Evolutionary conservation across 2,329 filamentous ascomycete genomes (phyloP).

Genomic region (Periconia sp.): DNA sequence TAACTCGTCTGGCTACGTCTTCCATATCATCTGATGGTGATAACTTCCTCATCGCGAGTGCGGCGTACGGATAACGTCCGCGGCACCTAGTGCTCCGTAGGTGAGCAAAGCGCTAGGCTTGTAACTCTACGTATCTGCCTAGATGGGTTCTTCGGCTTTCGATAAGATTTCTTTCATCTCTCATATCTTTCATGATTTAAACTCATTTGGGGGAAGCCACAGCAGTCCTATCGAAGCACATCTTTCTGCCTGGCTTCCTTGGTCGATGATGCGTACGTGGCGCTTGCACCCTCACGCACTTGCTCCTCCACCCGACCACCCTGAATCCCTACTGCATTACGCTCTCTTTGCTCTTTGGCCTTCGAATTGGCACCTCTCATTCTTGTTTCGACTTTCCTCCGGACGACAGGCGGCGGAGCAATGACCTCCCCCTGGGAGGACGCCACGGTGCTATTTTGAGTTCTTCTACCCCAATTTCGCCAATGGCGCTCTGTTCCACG

Average conservation of each 20-base stretch:
- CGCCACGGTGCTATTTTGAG: not conserved
- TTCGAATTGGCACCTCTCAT: not conserved
- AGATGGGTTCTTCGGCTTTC: too few species aligned
- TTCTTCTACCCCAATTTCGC: conserved; percentile 1
- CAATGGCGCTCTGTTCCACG: not conserved
- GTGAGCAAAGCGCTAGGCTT: too few species aligned
- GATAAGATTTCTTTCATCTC: too few species aligned
- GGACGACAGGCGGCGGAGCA: conserved; percentile 1
- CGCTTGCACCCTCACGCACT: not conserved
- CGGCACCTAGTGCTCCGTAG: too few species aligned
- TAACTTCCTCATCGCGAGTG: too few species aligned
- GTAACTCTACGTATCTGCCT: too few species aligned
- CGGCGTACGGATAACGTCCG: too few species aligned
- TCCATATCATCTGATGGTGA: too few species aligned
- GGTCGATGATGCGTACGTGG: conserved; percentile 3
- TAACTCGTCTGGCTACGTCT: too few species aligned
- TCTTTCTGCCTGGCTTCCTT: not conserved
- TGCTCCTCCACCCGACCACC: not conserved
- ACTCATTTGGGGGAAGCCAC: too few species aligned
- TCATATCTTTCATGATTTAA: not conserved
- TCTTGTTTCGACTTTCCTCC: conserved; percentile 5
- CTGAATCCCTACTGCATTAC: not conserved
- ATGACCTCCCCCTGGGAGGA: conserved; percentile 1
- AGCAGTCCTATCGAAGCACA: too few species aligned
- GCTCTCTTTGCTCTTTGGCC: not conserved